A percentile compares a stretch with the other conserved stretches of the same genome.
These are phyloP conservation scores for Trametes maxima DNA, from an alignment of 768 basidiomycete genomes.

Conservation along the genomic window DNA sequence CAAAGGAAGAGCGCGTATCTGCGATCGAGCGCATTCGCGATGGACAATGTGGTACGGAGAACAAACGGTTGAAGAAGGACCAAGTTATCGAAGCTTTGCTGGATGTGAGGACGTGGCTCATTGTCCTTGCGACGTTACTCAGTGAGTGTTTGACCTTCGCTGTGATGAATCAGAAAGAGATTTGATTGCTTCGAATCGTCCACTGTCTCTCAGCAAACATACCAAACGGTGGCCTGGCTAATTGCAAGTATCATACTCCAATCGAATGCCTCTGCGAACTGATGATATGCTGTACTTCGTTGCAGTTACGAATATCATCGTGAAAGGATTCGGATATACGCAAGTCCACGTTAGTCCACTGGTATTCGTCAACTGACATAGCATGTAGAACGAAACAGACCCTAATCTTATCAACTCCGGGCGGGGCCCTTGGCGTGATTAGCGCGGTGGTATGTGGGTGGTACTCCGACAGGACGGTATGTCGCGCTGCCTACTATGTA, in stretches of 20 bases:
- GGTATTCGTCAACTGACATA: neutral
- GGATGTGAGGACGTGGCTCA: constrained; percentile 66
- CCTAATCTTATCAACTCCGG: constrained; percentile 60
- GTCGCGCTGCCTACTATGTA: too few species aligned
- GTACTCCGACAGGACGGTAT: constrained; percentile 66
- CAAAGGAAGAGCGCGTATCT: constrained; percentile 60
- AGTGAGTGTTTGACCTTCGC: constrained; percentile 42
- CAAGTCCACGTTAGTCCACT: constrained; percentile 30
- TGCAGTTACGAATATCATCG: constrained; percentile 61
- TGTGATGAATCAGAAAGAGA: neutral
- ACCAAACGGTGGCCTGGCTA: constrained; percentile 68
- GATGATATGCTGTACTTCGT: neutral
- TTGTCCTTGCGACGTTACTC: constrained; percentile 59
- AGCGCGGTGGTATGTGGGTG: constrained; percentile 59
- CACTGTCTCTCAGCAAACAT: constrained; percentile 50
- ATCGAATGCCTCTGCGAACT: neutral
- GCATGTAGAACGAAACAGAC: constrained; percentile 55
- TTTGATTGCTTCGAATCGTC: neutral
- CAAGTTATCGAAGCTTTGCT: constrained; percentile 59
- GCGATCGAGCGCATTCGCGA: constrained; percentile 67
- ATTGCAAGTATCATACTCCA: constrained; percentile 45
- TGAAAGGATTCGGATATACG: constrained; percentile 67
- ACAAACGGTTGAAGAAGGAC: constrained; percentile 60
- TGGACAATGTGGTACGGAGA: constrained; percentile 66
- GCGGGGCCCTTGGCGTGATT: constrained; percentile 49